phyloP scores from a whole-genome alignment of 495 filamentous ascomycete species.

The Platismatia glauca region DNA sequence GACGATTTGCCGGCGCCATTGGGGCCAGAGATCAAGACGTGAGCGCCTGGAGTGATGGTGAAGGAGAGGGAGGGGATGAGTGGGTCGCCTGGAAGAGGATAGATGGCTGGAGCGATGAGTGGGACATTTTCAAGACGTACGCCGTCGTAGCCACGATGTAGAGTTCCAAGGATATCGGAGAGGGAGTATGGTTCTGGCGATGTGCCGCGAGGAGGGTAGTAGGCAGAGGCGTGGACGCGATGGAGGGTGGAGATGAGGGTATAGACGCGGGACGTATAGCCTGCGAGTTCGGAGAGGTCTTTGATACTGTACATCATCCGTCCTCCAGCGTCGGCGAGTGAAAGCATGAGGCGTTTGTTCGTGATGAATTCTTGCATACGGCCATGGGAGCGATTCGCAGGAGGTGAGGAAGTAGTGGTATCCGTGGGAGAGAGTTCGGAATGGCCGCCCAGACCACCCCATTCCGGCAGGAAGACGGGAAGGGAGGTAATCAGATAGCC shows the following conservation, averaged over 20 bases:
- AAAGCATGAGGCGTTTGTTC: conserved; percentile 97
- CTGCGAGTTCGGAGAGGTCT: conserved; percentile 86
- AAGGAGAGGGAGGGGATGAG: conserved; percentile 82
- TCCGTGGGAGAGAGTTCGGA: conserved; percentile 47
- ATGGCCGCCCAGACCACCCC: conserved; percentile 73
- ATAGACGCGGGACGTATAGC: conserved; percentile 94
- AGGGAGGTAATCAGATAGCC: conserved; percentile 89
- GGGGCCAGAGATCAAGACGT: conserved; percentile 87
- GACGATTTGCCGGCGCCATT: conserved; percentile 94
- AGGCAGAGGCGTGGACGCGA: conserved; percentile 81
- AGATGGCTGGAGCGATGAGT: conserved; percentile 72
- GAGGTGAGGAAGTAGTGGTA: conserved; percentile 20
- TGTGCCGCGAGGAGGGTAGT: conserved; percentile 58
- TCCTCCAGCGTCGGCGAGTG: conserved; percentile 89
- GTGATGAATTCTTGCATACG: conserved; percentile 99
- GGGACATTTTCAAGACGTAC: conserved; percentile 90
- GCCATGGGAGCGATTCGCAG: conserved; percentile 56
- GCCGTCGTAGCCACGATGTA: conserved; percentile 89
- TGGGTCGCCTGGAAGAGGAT: conserved; percentile 78
- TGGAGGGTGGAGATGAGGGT: conserved; percentile 90
- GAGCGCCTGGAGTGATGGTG: conserved; percentile 80
- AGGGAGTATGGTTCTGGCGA: conserved; percentile 76
- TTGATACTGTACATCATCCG: conserved; percentile 99
- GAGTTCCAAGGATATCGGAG: conserved; percentile 83
- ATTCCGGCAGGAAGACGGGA: conserved; percentile 89